Base-by-base conservation (phyloP, 768 basidiomycete species). In the Boletus reticulatus region DNA sequence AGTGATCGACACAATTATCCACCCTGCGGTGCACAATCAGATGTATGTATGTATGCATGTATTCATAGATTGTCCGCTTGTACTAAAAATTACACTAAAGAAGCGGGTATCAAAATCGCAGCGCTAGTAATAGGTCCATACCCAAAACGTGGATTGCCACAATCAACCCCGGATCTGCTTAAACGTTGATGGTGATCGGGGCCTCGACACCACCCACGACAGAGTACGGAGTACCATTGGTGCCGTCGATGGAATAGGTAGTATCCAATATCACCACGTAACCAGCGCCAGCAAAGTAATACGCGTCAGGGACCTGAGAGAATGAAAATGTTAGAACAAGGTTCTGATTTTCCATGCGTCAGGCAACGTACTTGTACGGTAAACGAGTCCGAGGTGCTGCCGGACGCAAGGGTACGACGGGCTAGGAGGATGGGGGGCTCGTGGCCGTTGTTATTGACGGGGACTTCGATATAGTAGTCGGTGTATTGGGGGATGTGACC, bases 401-500 rank as follows among this genome's bases (percentile, higher is more conserved):
- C 56, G 14, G 55, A 8, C 13, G 43, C 4, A 27, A 65, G 48
- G 22, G 59, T 62, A 24, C 56, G 57, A 47, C 69, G 69, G 38
- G 55, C 53, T 46, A 71, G 47, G 39, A 71, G 66, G 57, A 71
- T 72, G 4, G 63, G 66, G 37, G 69, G 63, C 22, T 71, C 72
- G 31, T 62, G 1, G 20, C 70, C 69, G 29, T 62, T 71, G 62
- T 71, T 73, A 39, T 67, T 64, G 24, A 48, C 46, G 10, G 72
- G 70, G 16, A 73, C 69, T 48, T 70, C 72, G 19, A 71, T 68
- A 34, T 71, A 73, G 52, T 72, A 71, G 51, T 71, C 69, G 53
- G 61, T 70, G 51, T 48, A 71, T 53, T 62, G 41, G 4, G 69
- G 69, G 14, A 32, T n/a, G n/a, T 46, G 20, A 13, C 55, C 58